These are phyloP conservation scores for Tylopilus subfusipes DNA, from an alignment of 768 basidiomycete species.

Conservation along the genomic window DNA sequence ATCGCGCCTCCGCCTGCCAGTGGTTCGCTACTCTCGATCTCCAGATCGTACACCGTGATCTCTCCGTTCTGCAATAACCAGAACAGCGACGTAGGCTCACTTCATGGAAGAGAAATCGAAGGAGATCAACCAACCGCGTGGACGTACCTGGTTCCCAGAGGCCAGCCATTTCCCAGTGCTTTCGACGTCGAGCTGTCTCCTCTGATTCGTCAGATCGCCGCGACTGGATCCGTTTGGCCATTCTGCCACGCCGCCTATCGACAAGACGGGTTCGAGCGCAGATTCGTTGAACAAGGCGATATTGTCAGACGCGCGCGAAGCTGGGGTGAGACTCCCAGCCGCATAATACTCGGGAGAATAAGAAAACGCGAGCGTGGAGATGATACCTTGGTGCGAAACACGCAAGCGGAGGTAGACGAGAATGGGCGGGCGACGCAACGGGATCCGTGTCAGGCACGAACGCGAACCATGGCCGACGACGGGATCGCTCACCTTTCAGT, in stretches of 20 bases:
- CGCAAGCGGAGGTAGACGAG: too few relatives aligned
- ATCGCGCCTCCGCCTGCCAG: neutral
- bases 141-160: slow-evolving; percentile 63
- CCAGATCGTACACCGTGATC: slow-evolving; percentile 57
- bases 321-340: slow-evolving; percentile 67
- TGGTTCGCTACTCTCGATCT: neutral
- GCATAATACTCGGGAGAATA: slow-evolving; percentile 67
- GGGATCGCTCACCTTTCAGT: slow-evolving; percentile 64
- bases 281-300: slow-evolving; percentile 67
- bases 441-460: neutral
- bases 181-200: slow-evolving; percentile 75
- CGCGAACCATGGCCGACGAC: neutral
- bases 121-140: neutral
- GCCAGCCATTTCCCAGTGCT: slow-evolving; percentile 58
- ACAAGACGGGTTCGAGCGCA: slow-evolving; percentile 53
- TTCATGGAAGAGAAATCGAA: too few relatives aligned
- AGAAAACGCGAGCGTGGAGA: slow-evolving; percentile 80
- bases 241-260: slow-evolving; percentile 53
- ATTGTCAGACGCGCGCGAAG: slow-evolving; percentile 43
- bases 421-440: neutral
- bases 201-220: slow-evolving; percentile 62
- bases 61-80: slow-evolving; percentile 46
- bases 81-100: neutral
- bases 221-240: neutral
- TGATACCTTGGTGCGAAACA: slow-evolving; percentile 55